Conservation (phyloP, 768 basidiomycete genomes). For the Boletellus emodensis region DNA sequence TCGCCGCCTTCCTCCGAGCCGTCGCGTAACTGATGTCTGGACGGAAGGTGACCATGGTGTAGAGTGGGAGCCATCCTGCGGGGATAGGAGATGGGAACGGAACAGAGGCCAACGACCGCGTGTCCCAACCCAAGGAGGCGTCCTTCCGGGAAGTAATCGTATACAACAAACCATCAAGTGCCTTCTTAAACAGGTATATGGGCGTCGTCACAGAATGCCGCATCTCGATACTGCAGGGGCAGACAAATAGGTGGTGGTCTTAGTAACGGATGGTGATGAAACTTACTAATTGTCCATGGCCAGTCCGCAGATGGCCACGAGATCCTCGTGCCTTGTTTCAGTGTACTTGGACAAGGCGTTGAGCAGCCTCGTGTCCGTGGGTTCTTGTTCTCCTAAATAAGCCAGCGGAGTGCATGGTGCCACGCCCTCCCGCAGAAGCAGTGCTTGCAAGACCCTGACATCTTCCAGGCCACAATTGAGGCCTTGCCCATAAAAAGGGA, state of each 20-base stretch:
- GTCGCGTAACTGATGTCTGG: conserved; percentile 90
- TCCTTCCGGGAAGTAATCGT: conserved; percentile 51
- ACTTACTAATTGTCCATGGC: conserved; percentile 98
- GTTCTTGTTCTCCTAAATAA: conserved; percentile 27
- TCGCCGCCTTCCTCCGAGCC: conserved; percentile 63
- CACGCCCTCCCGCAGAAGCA: conserved; percentile 71
- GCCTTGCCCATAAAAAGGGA: conserved; percentile 97
- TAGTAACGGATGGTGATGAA: conserved; percentile 24
- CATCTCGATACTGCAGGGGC: conserved; percentile 78
- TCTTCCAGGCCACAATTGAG: conserved; percentile 98
- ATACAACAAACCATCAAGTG: conserved; percentile 72
- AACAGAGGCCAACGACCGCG: conserved; percentile 42
- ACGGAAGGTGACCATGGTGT: conserved; percentile 97
- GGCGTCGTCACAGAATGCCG: conserved; percentile 85
- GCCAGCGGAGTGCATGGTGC: conserved; percentile 37
- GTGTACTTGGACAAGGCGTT: conserved; percentile 77
- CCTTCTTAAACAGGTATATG: conserved; percentile 73
- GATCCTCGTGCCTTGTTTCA: conserved; percentile 77
- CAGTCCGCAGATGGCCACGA: conserved; percentile 85
- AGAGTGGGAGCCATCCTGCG: conserved; percentile 85
- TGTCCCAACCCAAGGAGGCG: conserved; percentile 44
- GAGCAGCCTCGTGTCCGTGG: conserved; percentile 54
- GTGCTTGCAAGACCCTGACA: conserved; percentile 78
- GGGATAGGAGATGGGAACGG: conserved; percentile 60
- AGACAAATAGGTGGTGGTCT: conserved; percentile 17